Evolutionary conservation across 192 early-diverging fungal species (phyloP), one percentile per base, ranked within the genome.

Genomic region (Rhizophagus clarus): DNA sequence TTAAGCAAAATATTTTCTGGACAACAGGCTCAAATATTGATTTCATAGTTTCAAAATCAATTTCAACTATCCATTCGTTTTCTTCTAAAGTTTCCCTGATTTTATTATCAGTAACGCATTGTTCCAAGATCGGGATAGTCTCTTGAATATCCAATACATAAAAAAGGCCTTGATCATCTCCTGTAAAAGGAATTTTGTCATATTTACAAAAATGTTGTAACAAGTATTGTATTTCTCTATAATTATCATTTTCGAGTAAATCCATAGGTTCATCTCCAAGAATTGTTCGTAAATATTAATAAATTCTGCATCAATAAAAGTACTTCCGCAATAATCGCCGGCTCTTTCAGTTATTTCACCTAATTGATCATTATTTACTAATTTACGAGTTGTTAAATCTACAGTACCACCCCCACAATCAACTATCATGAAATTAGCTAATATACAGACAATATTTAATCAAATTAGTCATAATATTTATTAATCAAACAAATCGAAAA

Each of bases 1-100:
- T 88, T 74, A 90, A 71, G 15, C 74, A 76, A 14, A 90, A 26
- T 2, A 90, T 87, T 83, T 90, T 85, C 26, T 87, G 76, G 37
- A 90, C 76, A 11, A 90, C 88, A 26, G 89, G 89, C 37, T 88
- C 87, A 85, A 90, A 90, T 28, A 90, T 88, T 56, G 87, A 81
- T 49, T 81, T 81, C 34, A 84, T 85, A 71, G 85, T 74, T 15
- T 90, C 88, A 61, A 31, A 74, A 62, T 82, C 77, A 1, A 85
- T 85, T 14, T 83, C 83, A 7, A 90, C 56, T n/a, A 83, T 79
- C 24, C 88, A 76, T 2, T 80, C 78, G 26, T 83, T 85, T 31
- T 85, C 80, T 63, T 87, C 86, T 17, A 87, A 51, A n/a, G 31
- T 61, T 32, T 84, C 82, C n/a, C 10, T 47, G 15, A 24, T 29